Evolutionary conservation across 2,329 filamentous ascomycete genomes (phyloP), one percentile per base, ranked within the genome.

Genomic region (Talaromyces sp.): DNA sequence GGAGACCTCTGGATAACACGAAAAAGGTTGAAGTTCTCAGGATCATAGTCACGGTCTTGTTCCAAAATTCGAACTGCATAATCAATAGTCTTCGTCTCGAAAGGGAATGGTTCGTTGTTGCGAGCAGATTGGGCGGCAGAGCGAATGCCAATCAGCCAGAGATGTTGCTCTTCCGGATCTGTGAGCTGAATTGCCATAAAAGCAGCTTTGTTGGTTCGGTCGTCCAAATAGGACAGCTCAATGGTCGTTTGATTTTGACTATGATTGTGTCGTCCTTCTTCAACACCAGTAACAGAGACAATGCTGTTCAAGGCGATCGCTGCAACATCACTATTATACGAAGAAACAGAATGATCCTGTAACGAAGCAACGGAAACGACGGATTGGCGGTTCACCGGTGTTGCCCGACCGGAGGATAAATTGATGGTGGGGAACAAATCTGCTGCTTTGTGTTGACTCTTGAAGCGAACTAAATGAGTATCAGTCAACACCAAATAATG

Each of bases 401-500:
- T 80, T 49, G 77, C 71, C 49, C 76, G 77, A 65, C 71, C 69
- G 68, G 77, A 74, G 61, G 77, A 77, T 11, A 75, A 69, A 2
- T 81, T 79, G 61, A 86, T 83, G 5, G 77, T 80, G 54, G 84
- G 82, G 69, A 90, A 91, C 45, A 82, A 79, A 65, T 91, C 89
- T 33, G 84, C 81, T 13, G 89, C 89, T 73, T 89, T 89, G 52
- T 81, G 78, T 69, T 90, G 87, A 70, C 80, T 89, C 75, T 90
- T 90, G 79, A 89, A 90, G 13, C 89, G 84, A 63, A 90, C 78
- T 63, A 91, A 77, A 74, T 90, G 87, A 6, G 84, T 85, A 68
- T 90, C 89, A 7, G 88, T 91, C 68, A 91, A 79, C 15, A 91
- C 89, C 63, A 91, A 79, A 70, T 89, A 91, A 73, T 91, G 88